Evolutionary conservation across 805 yeast species (phyloP), one percentile per base, ranked within the genome.

Genomic region (Saturnispora silvae): DNA sequence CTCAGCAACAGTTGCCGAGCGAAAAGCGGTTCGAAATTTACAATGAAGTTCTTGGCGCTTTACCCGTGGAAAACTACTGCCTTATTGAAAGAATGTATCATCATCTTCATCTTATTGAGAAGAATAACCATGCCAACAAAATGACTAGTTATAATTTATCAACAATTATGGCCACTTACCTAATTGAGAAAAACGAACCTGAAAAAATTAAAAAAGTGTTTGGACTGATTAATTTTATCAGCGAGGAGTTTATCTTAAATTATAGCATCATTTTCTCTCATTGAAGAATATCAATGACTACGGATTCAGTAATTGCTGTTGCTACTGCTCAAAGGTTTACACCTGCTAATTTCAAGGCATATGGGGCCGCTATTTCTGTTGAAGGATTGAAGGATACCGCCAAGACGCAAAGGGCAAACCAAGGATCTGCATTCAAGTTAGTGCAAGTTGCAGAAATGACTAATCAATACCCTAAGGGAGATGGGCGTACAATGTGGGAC

Each of bases 111-210:
- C 68, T 68, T 45, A 78, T 89, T 18, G 77, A 81, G 38, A 69
- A 68, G 41, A 76, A 75, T 50, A 76, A 78, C 31, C 76, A 71
- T 9, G 61, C 60, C 33, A 89, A 89, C 60, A 77, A 77, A 54
- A 89, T 89, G 97, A 83, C 80, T 39, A 74, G 94, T 3, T 77
- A 85, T 2, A 89, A 89, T 53, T 61, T 89, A 50, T 94, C 96
- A 4, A 89, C 94, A 38, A 96, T 89, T 5, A 80, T 89, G 44
- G 78, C 77, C 2, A 78, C 78, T 1, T 70, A 75, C 3, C 63
- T 73, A 38, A 70, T 75, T 4, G 78, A 73, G 44, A 75, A 76
- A 11, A 63, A 72, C 43, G 59, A 53, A 29, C 66, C 74, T 32
- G 72, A 68, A 15, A 54, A 64, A 11, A 53, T 68, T 45, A 60